Evolutionary conservation across 2,329 filamentous ascomycete species (phyloP).

Genomic region (Scedosporium boydii): DNA sequence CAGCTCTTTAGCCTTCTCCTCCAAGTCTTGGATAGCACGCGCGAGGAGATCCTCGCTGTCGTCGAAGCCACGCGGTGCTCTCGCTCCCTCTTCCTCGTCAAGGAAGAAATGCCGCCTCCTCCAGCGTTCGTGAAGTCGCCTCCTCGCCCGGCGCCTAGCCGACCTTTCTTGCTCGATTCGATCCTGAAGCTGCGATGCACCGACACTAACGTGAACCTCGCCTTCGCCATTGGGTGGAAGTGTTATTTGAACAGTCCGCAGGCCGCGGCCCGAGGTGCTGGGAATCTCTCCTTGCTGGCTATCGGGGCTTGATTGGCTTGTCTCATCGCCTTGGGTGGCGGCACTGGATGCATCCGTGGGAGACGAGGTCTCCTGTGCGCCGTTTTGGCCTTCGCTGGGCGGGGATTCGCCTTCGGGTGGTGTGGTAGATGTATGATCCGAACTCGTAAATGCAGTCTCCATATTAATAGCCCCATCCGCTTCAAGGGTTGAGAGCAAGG

Average conservation of each 20-base stretch:
- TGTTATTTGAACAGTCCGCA: constrained; percentile 4
- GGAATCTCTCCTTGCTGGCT: background rate
- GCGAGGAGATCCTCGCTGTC: constrained; percentile 48
- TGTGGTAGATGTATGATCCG: background rate
- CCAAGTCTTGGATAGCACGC: constrained; percentile 13
- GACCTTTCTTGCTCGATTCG: constrained; percentile 5
- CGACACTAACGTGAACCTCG: constrained; percentile 5
- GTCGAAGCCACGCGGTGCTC: constrained; percentile 54
- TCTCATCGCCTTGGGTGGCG: background rate
- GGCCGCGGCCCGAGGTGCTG: background rate
- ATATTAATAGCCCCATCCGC: background rate
- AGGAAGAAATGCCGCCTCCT: constrained; percentile 70
- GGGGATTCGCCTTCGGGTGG: constrained; percentile 3
- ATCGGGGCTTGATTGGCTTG: background rate
- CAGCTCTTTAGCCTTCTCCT: constrained; percentile 18
- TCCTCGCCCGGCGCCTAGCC: constrained; percentile 25
- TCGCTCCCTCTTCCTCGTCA: constrained; percentile 72
- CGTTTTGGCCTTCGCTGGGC: background rate
- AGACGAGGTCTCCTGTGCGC: background rate
- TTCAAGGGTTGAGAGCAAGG: constrained; percentile 1
- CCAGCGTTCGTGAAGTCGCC: constrained; percentile 62
- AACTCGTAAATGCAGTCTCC: background rate
- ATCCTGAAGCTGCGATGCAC: background rate
- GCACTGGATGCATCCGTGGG: background rate
- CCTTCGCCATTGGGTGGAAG: constrained; percentile 2